Evolutionary conservation across 2,329 filamentous ascomycete species (phyloP), one percentile per base, ranked within the genome.

Genomic region (Chrysoporthe deuterocubensis): DNA sequence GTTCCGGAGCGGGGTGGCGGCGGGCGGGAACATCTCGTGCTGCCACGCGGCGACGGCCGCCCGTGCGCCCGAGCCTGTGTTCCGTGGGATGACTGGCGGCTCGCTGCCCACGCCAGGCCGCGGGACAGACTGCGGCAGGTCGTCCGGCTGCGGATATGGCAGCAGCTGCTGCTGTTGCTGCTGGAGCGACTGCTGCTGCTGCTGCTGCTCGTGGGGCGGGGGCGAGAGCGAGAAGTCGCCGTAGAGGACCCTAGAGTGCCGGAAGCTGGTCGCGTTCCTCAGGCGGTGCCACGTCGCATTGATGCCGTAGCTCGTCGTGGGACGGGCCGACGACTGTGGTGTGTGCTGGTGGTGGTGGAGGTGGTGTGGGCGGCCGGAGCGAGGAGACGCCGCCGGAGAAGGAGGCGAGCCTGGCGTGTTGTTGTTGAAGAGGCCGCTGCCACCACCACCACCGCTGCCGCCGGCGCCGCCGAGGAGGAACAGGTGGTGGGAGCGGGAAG

Each of bases 61-160:
- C 67, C 89, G 87, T 42, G 87, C 87, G 1, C 87, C 87, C n/a
- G 83, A 85, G 46, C 88, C 88, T 0, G 83, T 85, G 65, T 88
- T 84, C 13, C 79, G 79, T 3, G 88, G 88, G 40, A 90, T 89
- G 67, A 89, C 78, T 0, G 88, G 88, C 4, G 88, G 88, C 67
- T 85, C 85, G 43, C 79, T 79, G 42, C 82, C 82, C 67, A 81
- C 77, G 3, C 84, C 85, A 2, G 85, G 85, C 4, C 85, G 75
- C 0, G 82, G 81, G n/a, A 74, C 74, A 57, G 61, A 54, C 60
- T 73, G 71, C 32, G 66, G 43, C 52, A 64, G 40, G 64, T 66
- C 50, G 64, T 69, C 56, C 62, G 67, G 66, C 26, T 26, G 26
- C 26, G 26, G 26, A 2, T 26, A 26, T 26, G 26, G 26, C 26